A percentile compares a stretch with the other conserved stretches of the same genome.
Conservation (phyloP, 148 eudicot genomes). For the Amaranthus palmeri region DNA sequence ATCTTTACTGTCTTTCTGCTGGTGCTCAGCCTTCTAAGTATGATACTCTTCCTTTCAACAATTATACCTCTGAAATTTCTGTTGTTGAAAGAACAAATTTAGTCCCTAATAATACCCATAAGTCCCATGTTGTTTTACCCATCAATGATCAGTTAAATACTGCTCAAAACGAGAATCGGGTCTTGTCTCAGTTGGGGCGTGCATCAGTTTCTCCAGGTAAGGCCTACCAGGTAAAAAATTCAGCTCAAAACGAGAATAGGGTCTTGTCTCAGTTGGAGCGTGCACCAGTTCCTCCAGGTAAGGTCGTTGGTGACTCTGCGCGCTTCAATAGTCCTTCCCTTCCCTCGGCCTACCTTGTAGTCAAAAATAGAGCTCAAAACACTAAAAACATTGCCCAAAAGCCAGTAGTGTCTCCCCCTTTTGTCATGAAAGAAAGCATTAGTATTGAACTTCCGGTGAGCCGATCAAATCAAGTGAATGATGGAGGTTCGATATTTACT, state of each 20-base stretch:
- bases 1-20: slow-evolving; percentile 63
- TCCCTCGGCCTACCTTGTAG: too few species aligned
- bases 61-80: slow-evolving; percentile 16
- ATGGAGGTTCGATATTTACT: neutral
- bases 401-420: neutral
- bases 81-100: neutral
- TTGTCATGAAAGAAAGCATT: neutral
- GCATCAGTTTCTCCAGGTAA: too few species aligned
- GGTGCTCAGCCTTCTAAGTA: slow-evolving; percentile 39
- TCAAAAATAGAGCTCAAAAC: neutral
- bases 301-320: too few species aligned
- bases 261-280: too few species aligned
- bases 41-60: slow-evolving; percentile 25
- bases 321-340: neutral
- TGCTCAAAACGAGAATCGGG: too few species aligned
- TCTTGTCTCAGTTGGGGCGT: too few species aligned
- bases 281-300: too few species aligned
- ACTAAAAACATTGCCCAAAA: neutral
- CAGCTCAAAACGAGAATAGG: too few species aligned
- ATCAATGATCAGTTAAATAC: neutral
- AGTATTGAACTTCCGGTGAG: slow-evolving; percentile 1
- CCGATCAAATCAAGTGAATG: neutral
- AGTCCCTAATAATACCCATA: neutral
- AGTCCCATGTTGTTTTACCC: neutral
- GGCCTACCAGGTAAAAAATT: too few species aligned